A percentile compares a stretch with the other conserved stretches of the same genome.
Conservation (phyloP, 495 filamentous ascomycete genomes). For the Hypoxylon lienhwacheense region DNA sequence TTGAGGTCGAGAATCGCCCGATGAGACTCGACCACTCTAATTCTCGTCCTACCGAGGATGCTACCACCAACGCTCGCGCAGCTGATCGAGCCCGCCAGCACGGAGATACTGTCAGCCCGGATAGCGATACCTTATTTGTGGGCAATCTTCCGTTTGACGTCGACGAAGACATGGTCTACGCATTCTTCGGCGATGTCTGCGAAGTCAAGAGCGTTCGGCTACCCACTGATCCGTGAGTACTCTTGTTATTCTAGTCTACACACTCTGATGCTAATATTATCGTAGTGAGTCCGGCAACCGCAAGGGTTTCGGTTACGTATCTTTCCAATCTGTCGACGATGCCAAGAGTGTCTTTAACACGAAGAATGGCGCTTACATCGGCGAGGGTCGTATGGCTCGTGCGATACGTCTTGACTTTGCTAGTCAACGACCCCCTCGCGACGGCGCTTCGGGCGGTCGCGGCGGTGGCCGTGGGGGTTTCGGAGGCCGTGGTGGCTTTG, state of each 20-base stretch:
- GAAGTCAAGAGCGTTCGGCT: slow-evolving; percentile 78
- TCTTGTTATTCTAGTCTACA: background rate
- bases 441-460: slow-evolving; percentile 48
- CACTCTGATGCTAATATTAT: slow-evolving; percentile 42
- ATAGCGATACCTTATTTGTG: slow-evolving; percentile 86
- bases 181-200: slow-evolving; percentile 73
- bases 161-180: slow-evolving; percentile 71
- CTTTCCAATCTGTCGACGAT: slow-evolving; percentile 81
- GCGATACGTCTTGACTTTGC: slow-evolving; percentile 88
- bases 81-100: slow-evolving; percentile 71
- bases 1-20: slow-evolving; percentile 78
- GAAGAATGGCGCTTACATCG: slow-evolving; percentile 75
- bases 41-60: slow-evolving; percentile 60
- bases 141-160: slow-evolving; percentile 90
- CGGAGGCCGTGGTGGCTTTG: slow-evolving; percentile 50
- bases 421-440: slow-evolving; percentile 68
- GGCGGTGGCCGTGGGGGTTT: slow-evolving; percentile 57
- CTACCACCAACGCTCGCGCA: slow-evolving; percentile 57
- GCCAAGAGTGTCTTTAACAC: slow-evolving; percentile 73
- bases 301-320: slow-evolving; percentile 96
- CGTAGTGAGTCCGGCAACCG: slow-evolving; percentile 73
- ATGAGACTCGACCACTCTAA: slow-evolving; percentile 89
- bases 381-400: slow-evolving; percentile 60
- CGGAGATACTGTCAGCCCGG: slow-evolving; percentile 74
- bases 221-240: slow-evolving; percentile 75